Conservation (phyloP, 345 rosid species). For the Combretum micranthum region DNA sequence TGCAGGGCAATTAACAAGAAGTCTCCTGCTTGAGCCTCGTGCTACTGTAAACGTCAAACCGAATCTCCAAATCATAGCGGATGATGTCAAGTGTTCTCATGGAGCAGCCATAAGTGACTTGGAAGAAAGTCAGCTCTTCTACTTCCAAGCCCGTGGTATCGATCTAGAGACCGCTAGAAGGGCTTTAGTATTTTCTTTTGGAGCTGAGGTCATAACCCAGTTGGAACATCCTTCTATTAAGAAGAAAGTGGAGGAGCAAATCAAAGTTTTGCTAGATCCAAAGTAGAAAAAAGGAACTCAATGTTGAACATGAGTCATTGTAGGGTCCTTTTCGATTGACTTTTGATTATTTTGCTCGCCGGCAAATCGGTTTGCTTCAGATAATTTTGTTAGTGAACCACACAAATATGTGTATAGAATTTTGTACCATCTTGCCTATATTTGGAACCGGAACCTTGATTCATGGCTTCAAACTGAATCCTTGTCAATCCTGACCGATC, state of each 20-base stretch:
- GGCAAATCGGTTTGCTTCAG: no score
- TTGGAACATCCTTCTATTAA: constrained; percentile 39
- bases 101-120: constrained; percentile 96
- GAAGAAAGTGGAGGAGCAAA: constrained; percentile 46
- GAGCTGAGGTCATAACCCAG: constrained; percentile 62
- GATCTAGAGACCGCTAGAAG: constrained; percentile 66
- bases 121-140: constrained; percentile 83
- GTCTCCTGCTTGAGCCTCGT: constrained; percentile 76
- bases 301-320: neutral
- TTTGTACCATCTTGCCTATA: no score
- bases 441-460: no score
- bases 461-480: no score
- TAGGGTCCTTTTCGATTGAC: neutral
- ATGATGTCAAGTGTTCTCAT: constrained; percentile 90
- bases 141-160: constrained; percentile 82
- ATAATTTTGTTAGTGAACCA: no score
- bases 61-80: constrained; percentile 86
- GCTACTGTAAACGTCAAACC: constrained; percentile 90
- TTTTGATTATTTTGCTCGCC: neutral
- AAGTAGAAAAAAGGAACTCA: neutral
- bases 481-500: no score
- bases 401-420: no score
- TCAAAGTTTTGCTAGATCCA: constrained; percentile 50
- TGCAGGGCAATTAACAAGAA: constrained; percentile 84
- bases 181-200: constrained; percentile 81